Evolutionary conservation across 2,329 filamentous ascomycete species (phyloP).

Genomic region (Fusarium oxysporum): DNA sequence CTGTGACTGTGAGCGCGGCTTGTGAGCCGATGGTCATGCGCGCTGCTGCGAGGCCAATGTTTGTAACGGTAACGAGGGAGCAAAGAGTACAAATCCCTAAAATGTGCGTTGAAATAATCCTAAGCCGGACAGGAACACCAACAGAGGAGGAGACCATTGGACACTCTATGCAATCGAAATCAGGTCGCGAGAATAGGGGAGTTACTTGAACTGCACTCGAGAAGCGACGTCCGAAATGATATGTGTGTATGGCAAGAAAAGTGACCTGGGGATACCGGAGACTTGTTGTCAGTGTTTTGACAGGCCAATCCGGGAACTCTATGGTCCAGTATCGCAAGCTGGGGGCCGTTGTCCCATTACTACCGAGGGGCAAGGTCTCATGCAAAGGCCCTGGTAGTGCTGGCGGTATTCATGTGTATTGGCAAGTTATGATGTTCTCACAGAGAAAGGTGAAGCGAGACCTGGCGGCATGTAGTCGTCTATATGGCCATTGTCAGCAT

Average conservation of each 20-base stretch:
- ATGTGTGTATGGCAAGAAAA: too few relatives aligned
- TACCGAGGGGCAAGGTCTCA: rapidly evolving
- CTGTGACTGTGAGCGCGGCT: too few relatives aligned
- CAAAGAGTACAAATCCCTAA: background rate
- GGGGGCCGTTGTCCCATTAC: too few relatives aligned
- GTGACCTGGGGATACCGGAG: background rate
- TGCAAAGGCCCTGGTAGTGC: background rate
- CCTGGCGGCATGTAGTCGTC: background rate
- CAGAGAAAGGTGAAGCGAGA: background rate
- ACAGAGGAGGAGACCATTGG: background rate
- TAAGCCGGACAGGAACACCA: background rate
- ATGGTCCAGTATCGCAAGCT: background rate
- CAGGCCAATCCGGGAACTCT: background rate
- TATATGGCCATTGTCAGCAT: background rate
- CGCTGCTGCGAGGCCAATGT: background rate
- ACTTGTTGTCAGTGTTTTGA: background rate
- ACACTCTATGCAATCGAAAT: too few relatives aligned
- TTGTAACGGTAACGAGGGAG: background rate
- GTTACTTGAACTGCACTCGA: background rate
- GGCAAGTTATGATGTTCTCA: background rate
- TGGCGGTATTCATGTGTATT: background rate
- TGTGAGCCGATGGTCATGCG: background rate
- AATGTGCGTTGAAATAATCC: background rate
- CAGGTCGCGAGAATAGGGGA: too few relatives aligned
- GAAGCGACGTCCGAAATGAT: too few relatives aligned